Percentiles rank a stretch among this genome's conserved stretches.
phyloP scores from a whole-genome alignment of 129 eudicot genomes.

The Chrysanthemum makinoi region DNA sequence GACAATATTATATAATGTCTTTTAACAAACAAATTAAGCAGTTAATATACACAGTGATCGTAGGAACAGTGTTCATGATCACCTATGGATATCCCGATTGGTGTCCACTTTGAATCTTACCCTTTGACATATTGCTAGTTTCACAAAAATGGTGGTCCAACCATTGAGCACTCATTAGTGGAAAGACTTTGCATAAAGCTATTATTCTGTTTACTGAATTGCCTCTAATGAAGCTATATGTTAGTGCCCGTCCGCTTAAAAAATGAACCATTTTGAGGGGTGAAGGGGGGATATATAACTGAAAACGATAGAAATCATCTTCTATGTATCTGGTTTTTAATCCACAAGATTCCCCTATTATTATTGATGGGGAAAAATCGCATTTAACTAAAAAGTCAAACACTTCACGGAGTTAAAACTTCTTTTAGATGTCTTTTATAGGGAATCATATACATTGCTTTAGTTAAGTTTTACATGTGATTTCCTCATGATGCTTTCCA shows the following conservation, averaged over 20 bases:
- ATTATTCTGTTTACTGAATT: slow-evolving; percentile 17
- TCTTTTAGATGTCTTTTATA: slow-evolving; percentile 7
- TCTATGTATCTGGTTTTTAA: background rate
- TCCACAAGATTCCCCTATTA: background rate
- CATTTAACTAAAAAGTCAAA: background rate
- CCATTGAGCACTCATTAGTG: slow-evolving; percentile 24
- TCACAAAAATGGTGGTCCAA: slow-evolving; percentile 33
- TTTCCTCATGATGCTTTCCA: slow-evolving; percentile 10
- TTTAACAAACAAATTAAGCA: too few species aligned
- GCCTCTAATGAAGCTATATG: slow-evolving; percentile 8
- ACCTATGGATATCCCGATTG: slow-evolving; percentile 12
- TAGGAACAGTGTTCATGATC: background rate
- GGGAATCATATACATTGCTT: background rate
- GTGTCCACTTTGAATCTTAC: slow-evolving; percentile 22
- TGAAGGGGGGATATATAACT: background rate
- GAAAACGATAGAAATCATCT: background rate
- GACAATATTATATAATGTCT: too few species aligned
- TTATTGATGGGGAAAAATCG: background rate
- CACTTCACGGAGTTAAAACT: background rate
- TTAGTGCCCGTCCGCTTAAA: background rate
- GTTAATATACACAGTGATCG: too few species aligned
- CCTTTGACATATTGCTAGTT: slow-evolving; percentile 21
- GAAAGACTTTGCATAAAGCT: slow-evolving; percentile 35
- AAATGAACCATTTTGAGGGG: slow-evolving; percentile 1
- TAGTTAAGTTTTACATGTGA: slow-evolving; percentile 22